A percentile compares a stretch with the other conserved stretches of the same genome.
Conservation (phyloP, 805 yeast species). For the Candida dajiaensis region DNA sequence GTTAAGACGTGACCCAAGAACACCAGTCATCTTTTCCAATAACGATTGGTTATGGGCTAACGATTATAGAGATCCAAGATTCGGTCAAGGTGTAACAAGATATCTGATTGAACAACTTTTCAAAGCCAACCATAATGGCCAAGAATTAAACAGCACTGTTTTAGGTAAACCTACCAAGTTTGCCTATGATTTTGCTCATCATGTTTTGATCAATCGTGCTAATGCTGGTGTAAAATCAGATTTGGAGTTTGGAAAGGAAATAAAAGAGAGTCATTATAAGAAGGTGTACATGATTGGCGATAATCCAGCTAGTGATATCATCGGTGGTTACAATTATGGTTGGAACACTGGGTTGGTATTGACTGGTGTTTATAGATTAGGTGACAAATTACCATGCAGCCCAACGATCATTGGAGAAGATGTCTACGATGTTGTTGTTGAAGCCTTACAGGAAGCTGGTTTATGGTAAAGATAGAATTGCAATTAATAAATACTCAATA, state of each 20-base stretch:
- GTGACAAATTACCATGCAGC: constrained; percentile 35
- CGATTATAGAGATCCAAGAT: constrained; percentile 68
- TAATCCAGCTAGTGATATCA: constrained; percentile 89
- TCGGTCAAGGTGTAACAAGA: constrained; percentile 89
- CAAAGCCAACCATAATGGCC: constrained; percentile 39
- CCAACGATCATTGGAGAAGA: constrained; percentile 48
- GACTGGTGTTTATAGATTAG: constrained; percentile 80
- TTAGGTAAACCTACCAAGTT: constrained; percentile 79
- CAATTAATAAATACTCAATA: too few species aligned
- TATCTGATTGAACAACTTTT: constrained; percentile 57
- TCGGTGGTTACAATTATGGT: constrained; percentile 81
- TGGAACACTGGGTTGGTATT: constrained; percentile 84
- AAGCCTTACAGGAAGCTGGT: constrained; percentile 15
- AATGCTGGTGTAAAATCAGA: constrained; percentile 1
- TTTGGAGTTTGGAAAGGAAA: constrained; percentile 17
- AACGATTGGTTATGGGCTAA: constrained; percentile 87
- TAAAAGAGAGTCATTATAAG: constrained; percentile 36
- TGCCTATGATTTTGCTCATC: constrained; percentile 81
- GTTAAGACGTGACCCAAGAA: constrained; percentile 55
- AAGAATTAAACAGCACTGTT: constrained; percentile 44
- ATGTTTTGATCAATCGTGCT: constrained; percentile 42
- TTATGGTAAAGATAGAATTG: constrained; percentile 10
- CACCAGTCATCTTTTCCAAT: constrained; percentile 76
- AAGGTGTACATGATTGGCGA: constrained; percentile 95
- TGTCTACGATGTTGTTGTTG: constrained; percentile 45